phyloP scores from a whole-genome alignment of 768 basidiomycete species.

The Pisolithus microcarpus region DNA sequence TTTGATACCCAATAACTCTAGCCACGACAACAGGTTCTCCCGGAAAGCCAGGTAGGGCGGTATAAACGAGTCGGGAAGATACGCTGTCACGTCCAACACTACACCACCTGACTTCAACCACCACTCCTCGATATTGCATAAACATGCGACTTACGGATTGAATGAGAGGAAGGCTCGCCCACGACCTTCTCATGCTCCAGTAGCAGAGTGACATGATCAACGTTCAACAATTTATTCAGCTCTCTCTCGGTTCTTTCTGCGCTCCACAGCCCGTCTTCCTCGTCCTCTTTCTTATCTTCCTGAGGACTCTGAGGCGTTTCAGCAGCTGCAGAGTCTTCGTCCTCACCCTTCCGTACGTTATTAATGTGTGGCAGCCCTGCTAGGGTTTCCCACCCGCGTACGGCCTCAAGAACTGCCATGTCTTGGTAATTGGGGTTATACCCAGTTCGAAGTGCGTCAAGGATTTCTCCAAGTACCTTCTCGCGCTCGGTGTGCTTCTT shows the following conservation, averaged over 20 bases:
- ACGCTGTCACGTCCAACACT: constrained; percentile 79
- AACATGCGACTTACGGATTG: constrained; percentile 44
- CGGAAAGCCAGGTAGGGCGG: constrained; percentile 68
- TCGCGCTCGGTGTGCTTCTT: constrained; percentile 69
- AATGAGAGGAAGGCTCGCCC: constrained; percentile 38
- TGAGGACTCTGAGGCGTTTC: constrained; percentile 9
- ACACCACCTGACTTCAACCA: constrained; percentile 1
- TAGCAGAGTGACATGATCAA: constrained; percentile 69
- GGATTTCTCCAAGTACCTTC: constrained; percentile 72
- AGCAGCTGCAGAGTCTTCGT: constrained; percentile 28
- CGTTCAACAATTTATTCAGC: constrained; percentile 48
- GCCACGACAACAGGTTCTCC: constrained; percentile 50
- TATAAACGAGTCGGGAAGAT: constrained; percentile 76
- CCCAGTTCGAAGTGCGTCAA: constrained; percentile 69
- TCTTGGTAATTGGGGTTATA: constrained; percentile 99
- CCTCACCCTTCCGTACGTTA: constrained; percentile 50
- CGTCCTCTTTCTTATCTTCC: constrained; percentile 34
- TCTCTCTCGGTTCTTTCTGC: constrained; percentile 51
- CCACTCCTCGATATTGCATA: too few species aligned
- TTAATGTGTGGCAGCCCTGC: constrained; percentile 67
- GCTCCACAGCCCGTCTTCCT: constrained; percentile 57
- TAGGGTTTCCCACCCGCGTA: constrained; percentile 84
- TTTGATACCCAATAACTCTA: constrained; percentile 59
- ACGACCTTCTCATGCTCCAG: constrained; percentile 72
- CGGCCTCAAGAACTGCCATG: constrained; percentile 97